These are phyloP conservation scores for Penicillium sclerotiorum DNA, from an alignment of 2,329 filamentous ascomycete genomes.

Conservation along the genomic window DNA sequence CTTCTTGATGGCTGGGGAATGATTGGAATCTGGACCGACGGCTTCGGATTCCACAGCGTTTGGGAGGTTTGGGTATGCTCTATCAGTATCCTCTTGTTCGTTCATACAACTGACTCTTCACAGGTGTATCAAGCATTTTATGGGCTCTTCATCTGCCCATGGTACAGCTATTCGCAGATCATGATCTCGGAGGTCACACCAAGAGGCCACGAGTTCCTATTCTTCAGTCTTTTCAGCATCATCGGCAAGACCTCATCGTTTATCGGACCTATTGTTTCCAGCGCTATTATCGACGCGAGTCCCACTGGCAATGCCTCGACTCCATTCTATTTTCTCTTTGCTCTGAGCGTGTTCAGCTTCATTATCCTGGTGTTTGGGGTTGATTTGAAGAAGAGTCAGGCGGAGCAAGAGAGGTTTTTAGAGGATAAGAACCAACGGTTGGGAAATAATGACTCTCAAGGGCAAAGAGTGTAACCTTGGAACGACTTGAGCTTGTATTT, in stretches of 20 bases:
- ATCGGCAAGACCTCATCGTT: conserved; percentile 70
- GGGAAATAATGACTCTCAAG: conserved; percentile 11
- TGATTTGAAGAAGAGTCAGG: conserved; percentile 62
- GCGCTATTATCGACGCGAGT: conserved; percentile 67
- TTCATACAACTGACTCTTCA: neutral
- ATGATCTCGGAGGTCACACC: conserved; percentile 72
- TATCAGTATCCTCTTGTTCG: too few relatives aligned
- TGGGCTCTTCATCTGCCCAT: conserved; percentile 67
- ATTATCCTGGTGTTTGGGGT: conserved; percentile 57
- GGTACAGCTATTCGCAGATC: conserved; percentile 71
- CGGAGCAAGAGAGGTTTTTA: conserved; percentile 62
- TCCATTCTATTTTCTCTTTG: conserved; percentile 69
- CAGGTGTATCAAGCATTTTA: conserved; percentile 58
- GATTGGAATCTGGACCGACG: conserved; percentile 60
- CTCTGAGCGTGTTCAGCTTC: conserved; percentile 59
- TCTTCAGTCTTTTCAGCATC: conserved; percentile 70
- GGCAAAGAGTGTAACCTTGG: conserved; percentile 7
- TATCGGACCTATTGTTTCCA: conserved; percentile 69
- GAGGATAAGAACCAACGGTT: conserved; percentile 31
- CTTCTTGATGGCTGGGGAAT: conserved; percentile 62
- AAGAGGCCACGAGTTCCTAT: conserved; percentile 68
- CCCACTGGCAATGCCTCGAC: conserved; percentile 58
- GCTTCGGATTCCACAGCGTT: conserved; percentile 56
- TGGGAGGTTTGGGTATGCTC: conserved; percentile 55
- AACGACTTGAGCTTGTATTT: too few relatives aligned